phyloP scores from a whole-genome alignment of 345 rosid genomes.

The Melastoma malabathricum region DNA sequence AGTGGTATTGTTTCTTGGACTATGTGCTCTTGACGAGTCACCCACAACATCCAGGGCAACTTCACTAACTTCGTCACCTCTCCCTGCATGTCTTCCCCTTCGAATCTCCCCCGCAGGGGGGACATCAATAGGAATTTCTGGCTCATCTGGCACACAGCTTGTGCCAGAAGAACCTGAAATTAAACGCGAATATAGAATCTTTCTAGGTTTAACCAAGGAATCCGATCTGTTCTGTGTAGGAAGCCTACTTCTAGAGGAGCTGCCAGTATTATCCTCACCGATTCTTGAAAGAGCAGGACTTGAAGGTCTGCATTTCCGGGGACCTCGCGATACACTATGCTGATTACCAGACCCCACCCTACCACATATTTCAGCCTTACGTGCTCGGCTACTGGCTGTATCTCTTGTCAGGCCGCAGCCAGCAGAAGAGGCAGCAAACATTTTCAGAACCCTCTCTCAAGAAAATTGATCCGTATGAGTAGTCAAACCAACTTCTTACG shows the following conservation, averaged over 20 bases:
- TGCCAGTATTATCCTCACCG: conserved; percentile 58
- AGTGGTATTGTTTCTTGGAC: conserved; percentile 28
- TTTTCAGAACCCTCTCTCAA: conserved; percentile 42
- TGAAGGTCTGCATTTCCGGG: conserved; percentile 36
- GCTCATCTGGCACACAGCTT: conserved; percentile 40
- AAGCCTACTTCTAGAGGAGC: conserved; percentile 43
- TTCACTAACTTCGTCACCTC: conserved; percentile 18
- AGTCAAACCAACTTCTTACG: conserved; percentile 5
- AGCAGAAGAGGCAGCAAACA: conserved; percentile 31
- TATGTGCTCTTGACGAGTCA: conserved; percentile 35
- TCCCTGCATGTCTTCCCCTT: conserved; percentile 12
- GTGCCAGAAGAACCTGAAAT: conserved; percentile 55
- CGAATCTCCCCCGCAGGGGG: conserved; percentile 28
- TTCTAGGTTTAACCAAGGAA: conserved; percentile 30
- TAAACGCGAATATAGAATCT: conserved; percentile 26
- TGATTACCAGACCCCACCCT: conserved; percentile 43
- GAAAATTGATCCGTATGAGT: conserved; percentile 61
- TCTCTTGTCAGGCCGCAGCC: conserved; percentile 49
- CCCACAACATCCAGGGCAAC: conserved; percentile 21
- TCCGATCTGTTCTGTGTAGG: conserved; percentile 20
- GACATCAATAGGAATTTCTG: conserved; percentile 24
- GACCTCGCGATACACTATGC: conserved; percentile 34
- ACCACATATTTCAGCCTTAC: conserved; percentile 42
- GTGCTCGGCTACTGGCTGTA: conserved; percentile 36
- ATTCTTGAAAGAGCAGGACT: conserved; percentile 33